These are phyloP conservation scores for Saccharomycopsis amapae DNA, from an alignment of 805 yeast genomes.

Conservation along the genomic window DNA sequence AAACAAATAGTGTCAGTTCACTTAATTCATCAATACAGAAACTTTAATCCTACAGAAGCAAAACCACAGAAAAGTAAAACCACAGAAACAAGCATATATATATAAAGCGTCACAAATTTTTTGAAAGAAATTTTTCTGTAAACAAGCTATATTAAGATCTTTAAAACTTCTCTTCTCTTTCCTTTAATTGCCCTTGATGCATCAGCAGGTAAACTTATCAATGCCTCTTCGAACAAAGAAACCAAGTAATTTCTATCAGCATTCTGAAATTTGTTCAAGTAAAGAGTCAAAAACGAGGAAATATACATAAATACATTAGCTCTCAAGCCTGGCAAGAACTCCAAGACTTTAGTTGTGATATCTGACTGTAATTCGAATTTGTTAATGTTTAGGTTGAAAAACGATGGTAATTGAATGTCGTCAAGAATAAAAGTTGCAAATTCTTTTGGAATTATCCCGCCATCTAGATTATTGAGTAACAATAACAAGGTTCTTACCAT, in stretches of 20 bases:
- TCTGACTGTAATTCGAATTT: conserved; percentile 26
- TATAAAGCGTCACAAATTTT: background rate
- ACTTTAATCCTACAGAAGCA: background rate
- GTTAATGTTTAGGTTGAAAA: conserved; percentile 25
- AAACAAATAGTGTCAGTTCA: background rate
- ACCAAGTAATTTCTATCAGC: conserved; percentile 14
- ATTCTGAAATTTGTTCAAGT: conserved; percentile 23
- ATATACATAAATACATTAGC: conserved; percentile 37
- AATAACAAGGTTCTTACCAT: conserved; percentile 27
- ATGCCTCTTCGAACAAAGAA: conserved; percentile 19
- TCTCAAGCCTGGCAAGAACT: conserved; percentile 34
- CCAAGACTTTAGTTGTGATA: conserved; percentile 31
- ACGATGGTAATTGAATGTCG: conserved; percentile 25
- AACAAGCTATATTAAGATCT: conserved; percentile 9
- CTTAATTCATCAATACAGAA: background rate
- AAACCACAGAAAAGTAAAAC: background rate
- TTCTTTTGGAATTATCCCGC: conserved; percentile 35
- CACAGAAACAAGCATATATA: background rate
- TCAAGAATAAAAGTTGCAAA: conserved; percentile 26
- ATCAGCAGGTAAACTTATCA: conserved; percentile 16
- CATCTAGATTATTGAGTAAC: conserved; percentile 32
- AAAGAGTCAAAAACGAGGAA: conserved; percentile 32
- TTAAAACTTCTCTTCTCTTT: conserved; percentile 20
- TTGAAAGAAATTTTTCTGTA: background rate
- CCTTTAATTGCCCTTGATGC: conserved; percentile 8